Evolutionary conservation across 2,329 filamentous ascomycete genomes (phyloP).

Genomic region (Pseudohalonectria lignicola): DNA sequence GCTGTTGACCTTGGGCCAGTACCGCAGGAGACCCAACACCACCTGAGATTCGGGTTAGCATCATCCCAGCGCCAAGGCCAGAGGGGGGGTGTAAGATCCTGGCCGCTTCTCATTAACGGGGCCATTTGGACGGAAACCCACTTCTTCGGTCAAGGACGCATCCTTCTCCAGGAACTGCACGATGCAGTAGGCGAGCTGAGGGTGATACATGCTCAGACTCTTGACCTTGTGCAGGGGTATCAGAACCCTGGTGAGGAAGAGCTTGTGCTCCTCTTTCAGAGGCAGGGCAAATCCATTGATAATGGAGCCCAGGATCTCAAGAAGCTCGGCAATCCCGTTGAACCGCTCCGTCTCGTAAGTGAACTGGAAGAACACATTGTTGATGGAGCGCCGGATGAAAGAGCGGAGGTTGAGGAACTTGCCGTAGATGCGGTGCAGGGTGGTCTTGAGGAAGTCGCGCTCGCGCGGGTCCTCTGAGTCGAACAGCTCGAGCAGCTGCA

Average conservation of each 20-base stretch:
- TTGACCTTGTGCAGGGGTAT: slow-evolving; percentile 96
- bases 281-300: slow-evolving; percentile 98
- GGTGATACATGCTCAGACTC: slow-evolving; percentile 99
- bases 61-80: too few relatives aligned
- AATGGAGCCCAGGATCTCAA: slow-evolving; percentile 95
- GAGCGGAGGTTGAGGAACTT: slow-evolving; percentile 97
- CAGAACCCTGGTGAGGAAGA: slow-evolving; percentile 88
- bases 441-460: slow-evolving; percentile 96
- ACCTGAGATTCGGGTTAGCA: too few relatives aligned
- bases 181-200: slow-evolving; percentile 95
- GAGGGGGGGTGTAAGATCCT: too few relatives aligned
- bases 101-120: too few relatives aligned
- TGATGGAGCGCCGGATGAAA: slow-evolving; percentile 96
- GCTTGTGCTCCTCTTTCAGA: slow-evolving; percentile 96
- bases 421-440: slow-evolving; percentile 93
- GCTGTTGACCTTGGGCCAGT: slow-evolving; percentile 99
- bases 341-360: slow-evolving; percentile 98
- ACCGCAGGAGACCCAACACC: slow-evolving; percentile 84
- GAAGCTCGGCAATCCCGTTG: slow-evolving; percentile 91
- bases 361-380: slow-evolving; percentile 99
- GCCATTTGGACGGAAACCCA: too few relatives aligned
- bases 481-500: slow-evolving; percentile 93
- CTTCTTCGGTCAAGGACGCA: slow-evolving; percentile 91
- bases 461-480: slow-evolving; percentile 96
- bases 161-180: slow-evolving; percentile 99